Evolutionary conservation across 495 filamentous ascomycete species (phyloP).

Genomic region (Talaromyces ruber): DNA sequence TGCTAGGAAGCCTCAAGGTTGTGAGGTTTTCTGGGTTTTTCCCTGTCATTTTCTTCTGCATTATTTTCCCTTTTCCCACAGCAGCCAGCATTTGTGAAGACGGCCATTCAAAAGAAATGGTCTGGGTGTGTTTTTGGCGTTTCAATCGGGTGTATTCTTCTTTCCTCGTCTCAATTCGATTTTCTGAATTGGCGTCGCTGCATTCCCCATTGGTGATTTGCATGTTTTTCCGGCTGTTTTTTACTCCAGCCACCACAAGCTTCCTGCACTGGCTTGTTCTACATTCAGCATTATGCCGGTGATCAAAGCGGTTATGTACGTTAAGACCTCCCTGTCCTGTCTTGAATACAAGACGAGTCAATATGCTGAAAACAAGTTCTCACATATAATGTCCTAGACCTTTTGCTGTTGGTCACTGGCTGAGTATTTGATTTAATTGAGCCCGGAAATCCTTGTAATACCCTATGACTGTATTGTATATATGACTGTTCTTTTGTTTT

Average conservation of each 20-base stretch:
- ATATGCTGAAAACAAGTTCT: slow-evolving; percentile 47
- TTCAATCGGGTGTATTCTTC: slow-evolving; percentile 14
- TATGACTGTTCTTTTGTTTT: slow-evolving; percentile 1
- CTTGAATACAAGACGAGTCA: slow-evolving; percentile 37
- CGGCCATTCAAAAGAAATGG: slow-evolving; percentile 24
- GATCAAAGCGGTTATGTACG: slow-evolving; percentile 68
- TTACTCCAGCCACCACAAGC: slow-evolving; percentile 14
- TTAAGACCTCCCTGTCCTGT: slow-evolving; percentile 54
- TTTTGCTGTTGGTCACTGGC: slow-evolving; percentile 20
- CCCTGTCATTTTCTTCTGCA: slow-evolving; percentile 6
- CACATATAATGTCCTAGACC: slow-evolving; percentile 38
- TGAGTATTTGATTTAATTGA: slow-evolving; percentile 21
- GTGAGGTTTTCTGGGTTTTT: not conserved
- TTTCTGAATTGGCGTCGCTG: slow-evolving; percentile 22
- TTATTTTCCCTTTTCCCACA: slow-evolving; percentile 15
- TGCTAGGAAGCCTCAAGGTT: not conserved
- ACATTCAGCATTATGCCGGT: slow-evolving; percentile 49
- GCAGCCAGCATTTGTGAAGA: slow-evolving; percentile 26
- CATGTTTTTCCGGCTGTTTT: slow-evolving; percentile 20
- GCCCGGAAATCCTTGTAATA: slow-evolving; percentile 30
- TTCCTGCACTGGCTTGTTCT: slow-evolving; percentile 20
- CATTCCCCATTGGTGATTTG: slow-evolving; percentile 24
- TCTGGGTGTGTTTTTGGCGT: slow-evolving; percentile 29
- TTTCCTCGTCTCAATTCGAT: slow-evolving; percentile 13
- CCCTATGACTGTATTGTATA: slow-evolving; percentile 19